These are phyloP conservation scores for Arthroderma sp. DNA, from an alignment of 2,329 filamentous ascomycete genomes.

Conservation along the genomic window DNA sequence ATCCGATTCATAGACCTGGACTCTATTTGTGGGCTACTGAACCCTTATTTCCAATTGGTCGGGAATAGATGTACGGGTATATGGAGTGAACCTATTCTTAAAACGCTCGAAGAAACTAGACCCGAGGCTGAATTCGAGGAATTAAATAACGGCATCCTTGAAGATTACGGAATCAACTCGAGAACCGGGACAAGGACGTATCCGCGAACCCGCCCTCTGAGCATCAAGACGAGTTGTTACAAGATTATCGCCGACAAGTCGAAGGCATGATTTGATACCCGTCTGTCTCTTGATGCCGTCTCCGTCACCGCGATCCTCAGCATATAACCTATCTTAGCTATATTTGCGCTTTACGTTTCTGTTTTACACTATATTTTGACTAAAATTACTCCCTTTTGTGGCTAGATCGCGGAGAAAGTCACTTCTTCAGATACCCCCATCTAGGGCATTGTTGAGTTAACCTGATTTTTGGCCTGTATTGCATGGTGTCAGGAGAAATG, in stretches of 20 bases:
- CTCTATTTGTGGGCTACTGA: conserved; percentile 56
- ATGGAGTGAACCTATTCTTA: conserved; percentile 58
- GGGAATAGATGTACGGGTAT: conserved; percentile 54
- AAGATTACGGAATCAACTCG: conserved; percentile 23
- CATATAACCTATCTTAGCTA: not conserved
- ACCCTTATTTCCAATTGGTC: conserved; percentile 58
- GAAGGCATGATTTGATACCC: conserved; percentile 16
- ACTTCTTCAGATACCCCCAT: not conserved
- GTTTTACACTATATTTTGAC: not conserved
- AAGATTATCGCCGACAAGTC: conserved; percentile 31
- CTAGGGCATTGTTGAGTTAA: not conserved
- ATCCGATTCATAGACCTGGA: conserved; percentile 68
- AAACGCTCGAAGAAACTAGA: conserved; percentile 47
- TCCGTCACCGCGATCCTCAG: not conserved
- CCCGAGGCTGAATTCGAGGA: conserved; percentile 50
- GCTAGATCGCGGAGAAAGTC: not conserved
- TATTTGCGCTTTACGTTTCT: not conserved
- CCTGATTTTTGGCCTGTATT: not conserved
- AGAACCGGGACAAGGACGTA: conserved; percentile 27
- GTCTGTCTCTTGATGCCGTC: not conserved
- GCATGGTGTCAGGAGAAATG: conserved; percentile 1
- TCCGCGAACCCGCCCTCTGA: conserved; percentile 28
- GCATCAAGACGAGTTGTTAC: conserved; percentile 32
- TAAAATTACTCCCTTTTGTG: not conserved
- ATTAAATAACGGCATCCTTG: conserved; percentile 51